A percentile compares a stretch with the other conserved stretches of the same genome.
Evolutionary conservation across 2,329 filamentous ascomycete genomes (phyloP).

Genomic region (Elsinoe perseae): DNA sequence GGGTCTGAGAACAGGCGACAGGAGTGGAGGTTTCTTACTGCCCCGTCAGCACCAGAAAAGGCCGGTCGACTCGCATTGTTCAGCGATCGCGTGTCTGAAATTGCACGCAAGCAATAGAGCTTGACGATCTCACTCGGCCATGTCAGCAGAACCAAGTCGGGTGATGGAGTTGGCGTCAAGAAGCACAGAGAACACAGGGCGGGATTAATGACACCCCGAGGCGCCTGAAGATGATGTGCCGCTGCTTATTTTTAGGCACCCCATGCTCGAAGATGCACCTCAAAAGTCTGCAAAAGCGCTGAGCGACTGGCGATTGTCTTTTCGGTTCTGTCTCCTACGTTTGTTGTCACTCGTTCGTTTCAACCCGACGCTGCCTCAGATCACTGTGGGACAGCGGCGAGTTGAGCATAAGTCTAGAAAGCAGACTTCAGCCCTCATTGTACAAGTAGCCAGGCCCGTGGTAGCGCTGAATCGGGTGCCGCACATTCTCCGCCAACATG

Average conservation of each 20-base stretch:
- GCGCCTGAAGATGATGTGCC: constrained; percentile 4
- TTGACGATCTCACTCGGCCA: not conserved
- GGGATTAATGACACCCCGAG: not conserved
- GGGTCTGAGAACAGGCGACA: not conserved
- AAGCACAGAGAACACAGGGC: not conserved
- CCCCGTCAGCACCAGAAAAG: not conserved
- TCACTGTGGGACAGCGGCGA: too few relatives aligned
- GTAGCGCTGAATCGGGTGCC: not conserved
- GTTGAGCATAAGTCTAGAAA: not conserved
- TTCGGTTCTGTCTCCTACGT: not conserved
- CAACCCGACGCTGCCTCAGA: too few relatives aligned
- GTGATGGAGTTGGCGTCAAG: not conserved
- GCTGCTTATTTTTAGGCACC: constrained; percentile 10
- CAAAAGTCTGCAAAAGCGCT: constrained; percentile 1
- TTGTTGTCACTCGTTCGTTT: not conserved
- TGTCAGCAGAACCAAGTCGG: not conserved
- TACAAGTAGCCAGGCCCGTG: not conserved
- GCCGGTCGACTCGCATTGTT: not conserved
- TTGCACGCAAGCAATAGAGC: not conserved
- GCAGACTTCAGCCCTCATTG: not conserved
- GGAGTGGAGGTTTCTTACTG: not conserved
- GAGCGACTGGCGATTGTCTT: not conserved
- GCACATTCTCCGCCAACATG: not conserved
- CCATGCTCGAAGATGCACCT: not conserved
- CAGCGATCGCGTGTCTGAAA: not conserved